Percentiles rank a stretch among this genome's conserved stretches.
phyloP scores from a whole-genome alignment of 805 yeast genomes.

The Myxozyma sirexii region DNA sequence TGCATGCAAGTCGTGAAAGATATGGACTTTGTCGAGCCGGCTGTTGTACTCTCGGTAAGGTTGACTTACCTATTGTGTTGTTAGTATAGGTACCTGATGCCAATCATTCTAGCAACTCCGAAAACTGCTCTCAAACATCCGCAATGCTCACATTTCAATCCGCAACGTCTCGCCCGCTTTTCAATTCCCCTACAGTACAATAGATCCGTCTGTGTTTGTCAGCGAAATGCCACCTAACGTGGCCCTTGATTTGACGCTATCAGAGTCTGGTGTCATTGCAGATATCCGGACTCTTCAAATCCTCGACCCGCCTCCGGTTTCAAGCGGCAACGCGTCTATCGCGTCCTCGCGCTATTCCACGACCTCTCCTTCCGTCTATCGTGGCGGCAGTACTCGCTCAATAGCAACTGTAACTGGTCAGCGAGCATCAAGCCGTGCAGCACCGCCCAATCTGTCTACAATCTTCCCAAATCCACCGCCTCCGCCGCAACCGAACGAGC shows the following conservation, averaged over 20 bases:
- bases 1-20: constrained; percentile 24
- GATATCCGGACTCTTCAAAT: constrained; percentile 28
- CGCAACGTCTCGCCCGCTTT: constrained; percentile 31
- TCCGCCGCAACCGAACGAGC: constrained; percentile 9
- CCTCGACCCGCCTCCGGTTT: constrained; percentile 15
- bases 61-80: no score
- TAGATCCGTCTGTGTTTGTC: constrained; percentile 19
- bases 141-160: constrained; percentile 31
- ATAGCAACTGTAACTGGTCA: constrained; percentile 4
- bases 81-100: no score
- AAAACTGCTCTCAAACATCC: constrained; percentile 27
- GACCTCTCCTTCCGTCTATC: constrained; percentile 2
- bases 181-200: constrained; percentile 29
- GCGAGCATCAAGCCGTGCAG: constrained; percentile 4
- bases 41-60: constrained; percentile 28
- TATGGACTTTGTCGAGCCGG: constrained; percentile 34
- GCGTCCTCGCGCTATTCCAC: constrained; percentile 16
- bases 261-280: constrained; percentile 34
- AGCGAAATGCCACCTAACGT: constrained; percentile 24
- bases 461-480: background rate
- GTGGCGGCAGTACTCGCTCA: constrained; percentile 7
- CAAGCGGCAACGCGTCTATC: constrained; percentile 10
- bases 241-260: constrained; percentile 24
- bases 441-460: background rate
- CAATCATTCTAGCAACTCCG: constrained; percentile 26